phyloP scores from a whole-genome alignment of 352 stramenopile genomes.

The Thalassiosira hispida region DNA sequence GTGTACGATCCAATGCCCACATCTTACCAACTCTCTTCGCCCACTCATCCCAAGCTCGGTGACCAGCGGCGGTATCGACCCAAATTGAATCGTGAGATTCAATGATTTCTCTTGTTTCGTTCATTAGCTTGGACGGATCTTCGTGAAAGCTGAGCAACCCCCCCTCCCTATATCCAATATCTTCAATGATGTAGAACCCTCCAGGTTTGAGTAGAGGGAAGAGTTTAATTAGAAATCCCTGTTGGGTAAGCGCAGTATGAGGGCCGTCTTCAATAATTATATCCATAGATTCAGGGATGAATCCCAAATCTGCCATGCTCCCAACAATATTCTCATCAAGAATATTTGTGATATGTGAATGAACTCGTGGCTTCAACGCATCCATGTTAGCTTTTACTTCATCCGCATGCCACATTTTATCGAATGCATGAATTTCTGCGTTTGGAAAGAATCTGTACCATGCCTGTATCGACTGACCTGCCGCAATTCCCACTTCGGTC shows the following conservation, averaged over 20 bases:
- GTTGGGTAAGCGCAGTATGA: constrained; percentile 17
- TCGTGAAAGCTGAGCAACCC: constrained; percentile 22
- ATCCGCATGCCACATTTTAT: constrained; percentile 17
- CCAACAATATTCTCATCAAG: constrained; percentile 4
- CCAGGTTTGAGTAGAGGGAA: constrained; percentile 35
- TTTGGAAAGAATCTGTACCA: constrained; percentile 46
- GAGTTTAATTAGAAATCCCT: constrained; percentile 28
- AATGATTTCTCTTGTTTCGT: constrained; percentile 16
- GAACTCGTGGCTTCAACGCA: constrained; percentile 10
- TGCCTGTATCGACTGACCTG: constrained; percentile 33
- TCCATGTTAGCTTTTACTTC: background rate
- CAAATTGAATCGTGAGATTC: constrained; percentile 32
- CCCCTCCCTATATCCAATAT: constrained; percentile 15
- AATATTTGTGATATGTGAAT: constrained; percentile 20
- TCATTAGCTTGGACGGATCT: constrained; percentile 13
- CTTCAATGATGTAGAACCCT: constrained; percentile 39
- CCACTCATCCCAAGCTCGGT: constrained; percentile 26
- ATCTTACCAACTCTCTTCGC: constrained; percentile 2
- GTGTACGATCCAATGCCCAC: constrained; percentile 18
- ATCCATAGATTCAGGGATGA: constrained; percentile 32
- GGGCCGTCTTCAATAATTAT: constrained; percentile 40
- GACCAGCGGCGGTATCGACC: constrained; percentile 26
- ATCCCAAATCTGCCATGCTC: constrained; percentile 5
- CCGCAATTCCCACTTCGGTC: constrained; percentile 30
- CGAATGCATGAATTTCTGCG: constrained; percentile 43